Evolutionary conservation across 2,329 filamentous ascomycete genomes (phyloP).

Genomic region (Trichoderma pleuroti): DNA sequence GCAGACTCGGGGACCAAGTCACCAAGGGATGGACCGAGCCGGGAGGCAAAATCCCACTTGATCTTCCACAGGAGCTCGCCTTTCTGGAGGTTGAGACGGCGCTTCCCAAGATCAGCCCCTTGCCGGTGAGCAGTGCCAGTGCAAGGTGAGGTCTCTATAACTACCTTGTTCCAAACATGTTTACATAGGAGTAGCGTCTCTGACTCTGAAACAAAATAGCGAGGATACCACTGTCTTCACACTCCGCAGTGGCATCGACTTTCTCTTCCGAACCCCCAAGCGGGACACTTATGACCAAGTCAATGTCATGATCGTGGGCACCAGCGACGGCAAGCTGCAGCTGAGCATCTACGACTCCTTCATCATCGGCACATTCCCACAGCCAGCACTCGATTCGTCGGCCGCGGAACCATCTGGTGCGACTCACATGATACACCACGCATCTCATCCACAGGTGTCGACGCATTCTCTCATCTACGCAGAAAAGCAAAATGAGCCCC

Average conservation of each 20-base stretch:
- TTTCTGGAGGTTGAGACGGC: slow-evolving; percentile 73
- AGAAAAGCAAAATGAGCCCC: slow-evolving; percentile 32
- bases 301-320: slow-evolving; percentile 74
- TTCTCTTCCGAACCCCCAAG: slow-evolving; percentile 61
- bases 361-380: slow-evolving; percentile 64
- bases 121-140: slow-evolving; percentile 60
- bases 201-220: slow-evolving; percentile 25
- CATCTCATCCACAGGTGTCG: slow-evolving; percentile 69
- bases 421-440: slow-evolving; percentile 52
- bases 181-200: not conserved
- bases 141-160: slow-evolving; percentile 49
- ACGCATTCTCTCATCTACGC: slow-evolving; percentile 69
- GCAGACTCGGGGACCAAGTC: slow-evolving; percentile 21
- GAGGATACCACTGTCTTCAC: slow-evolving; percentile 64
- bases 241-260: slow-evolving; percentile 64
- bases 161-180: not conserved
- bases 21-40: slow-evolving; percentile 10
- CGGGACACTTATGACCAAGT: slow-evolving; percentile 68
- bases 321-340: slow-evolving; percentile 66
- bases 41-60: slow-evolving; percentile 30
- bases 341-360: slow-evolving; percentile 85
- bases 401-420: slow-evolving; percentile 10
- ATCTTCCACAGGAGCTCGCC: slow-evolving; percentile 70
- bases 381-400: slow-evolving; percentile 36
- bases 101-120: slow-evolving; percentile 70